Conservation (phyloP, 768 basidiomycete species). For the Lanmaoa rubissima region DNA sequence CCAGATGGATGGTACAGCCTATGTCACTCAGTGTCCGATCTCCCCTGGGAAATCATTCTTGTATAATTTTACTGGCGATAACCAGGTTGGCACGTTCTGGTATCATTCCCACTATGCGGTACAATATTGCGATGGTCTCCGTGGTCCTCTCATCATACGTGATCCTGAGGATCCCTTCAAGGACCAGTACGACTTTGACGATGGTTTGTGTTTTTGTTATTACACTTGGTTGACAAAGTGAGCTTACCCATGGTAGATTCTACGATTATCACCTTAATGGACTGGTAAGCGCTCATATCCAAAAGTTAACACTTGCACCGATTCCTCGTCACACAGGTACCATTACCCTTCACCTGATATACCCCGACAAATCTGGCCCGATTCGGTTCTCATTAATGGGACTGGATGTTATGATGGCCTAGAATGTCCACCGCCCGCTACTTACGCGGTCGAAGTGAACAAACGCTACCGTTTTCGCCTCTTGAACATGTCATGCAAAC, state of each 20-base stretch:
- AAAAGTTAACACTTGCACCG: background rate
- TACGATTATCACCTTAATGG: background rate
- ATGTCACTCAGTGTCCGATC: slow-evolving; percentile 44
- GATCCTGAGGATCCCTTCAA: slow-evolving; percentile 22
- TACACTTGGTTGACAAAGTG: background rate
- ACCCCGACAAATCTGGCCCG: slow-evolving; percentile 18
- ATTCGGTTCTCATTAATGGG: slow-evolving; percentile 43
- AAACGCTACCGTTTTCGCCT: slow-evolving; percentile 41
- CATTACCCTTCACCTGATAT: slow-evolving; percentile 10
- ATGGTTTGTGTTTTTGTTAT: slow-evolving; percentile 14
- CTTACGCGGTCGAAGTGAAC: slow-evolving; percentile 32
- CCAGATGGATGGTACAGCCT: slow-evolving; percentile 33
- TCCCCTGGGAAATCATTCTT: slow-evolving; percentile 32
- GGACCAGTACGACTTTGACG: slow-evolving; percentile 19
- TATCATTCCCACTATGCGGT: slow-evolving; percentile 24
- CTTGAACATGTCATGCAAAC: slow-evolving; percentile 36
- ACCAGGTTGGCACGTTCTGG: slow-evolving; percentile 43
- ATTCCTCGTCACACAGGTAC: slow-evolving; percentile 12
- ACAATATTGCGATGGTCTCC: slow-evolving; percentile 38
- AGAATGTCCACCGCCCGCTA: slow-evolving; percentile 24
- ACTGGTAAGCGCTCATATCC: background rate
- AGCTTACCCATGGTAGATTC: background rate
- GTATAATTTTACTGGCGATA: slow-evolving; percentile 33
- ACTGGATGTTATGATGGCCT: slow-evolving; percentile 33
- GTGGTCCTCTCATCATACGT: slow-evolving; percentile 12